These are phyloP conservation scores for Mortierella sp. DNA, from an alignment of 371 early-diverging fungal species.

Conservation along the genomic window DNA sequence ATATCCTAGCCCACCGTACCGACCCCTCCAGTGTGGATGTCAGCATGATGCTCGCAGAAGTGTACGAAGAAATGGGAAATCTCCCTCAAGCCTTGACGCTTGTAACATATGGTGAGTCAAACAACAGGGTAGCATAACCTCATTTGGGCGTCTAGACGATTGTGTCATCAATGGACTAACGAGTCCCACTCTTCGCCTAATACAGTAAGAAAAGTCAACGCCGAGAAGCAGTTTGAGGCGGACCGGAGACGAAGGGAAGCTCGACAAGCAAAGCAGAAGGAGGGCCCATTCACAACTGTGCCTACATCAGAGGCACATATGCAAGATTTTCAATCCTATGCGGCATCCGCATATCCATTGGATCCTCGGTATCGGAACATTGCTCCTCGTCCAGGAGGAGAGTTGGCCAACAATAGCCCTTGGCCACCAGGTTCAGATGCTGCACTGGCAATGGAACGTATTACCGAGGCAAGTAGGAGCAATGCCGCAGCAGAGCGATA, in stretches of 20 bases:
- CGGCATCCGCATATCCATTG: conserved; percentile 7
- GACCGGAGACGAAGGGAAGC: conserved; percentile 36
- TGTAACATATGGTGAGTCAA: conserved; percentile 62
- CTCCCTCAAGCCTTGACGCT: conserved; percentile 76
- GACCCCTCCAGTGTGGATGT: conserved; percentile 78
- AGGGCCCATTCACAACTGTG: not conserved
- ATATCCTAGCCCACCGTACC: conserved; percentile 57
- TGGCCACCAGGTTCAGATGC: conserved; percentile 14
- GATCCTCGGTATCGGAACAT: conserved; percentile 16
- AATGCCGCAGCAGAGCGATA: conserved; percentile 34
- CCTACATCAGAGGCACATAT: not conserved
- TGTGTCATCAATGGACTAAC: not conserved
- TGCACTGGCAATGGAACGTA: conserved; percentile 34
- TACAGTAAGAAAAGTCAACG: conserved; percentile 39
- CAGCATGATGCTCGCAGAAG: conserved; percentile 80
- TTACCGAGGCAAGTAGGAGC: conserved; percentile 26
- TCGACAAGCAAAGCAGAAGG: conserved; percentile 21
- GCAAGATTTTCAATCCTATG: conserved; percentile 7
- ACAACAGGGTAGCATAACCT: not conserved
- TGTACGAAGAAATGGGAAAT: conserved; percentile 88
- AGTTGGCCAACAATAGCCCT: not conserved
- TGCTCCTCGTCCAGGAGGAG: conserved; percentile 17
- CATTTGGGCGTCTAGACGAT: too few species aligned
- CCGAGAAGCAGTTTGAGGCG: conserved; percentile 28
- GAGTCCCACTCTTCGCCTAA: not conserved